Base-by-base conservation (phyloP, 2,329 filamentous ascomycete genomes). In the Atkinsonella texensis region DNA sequence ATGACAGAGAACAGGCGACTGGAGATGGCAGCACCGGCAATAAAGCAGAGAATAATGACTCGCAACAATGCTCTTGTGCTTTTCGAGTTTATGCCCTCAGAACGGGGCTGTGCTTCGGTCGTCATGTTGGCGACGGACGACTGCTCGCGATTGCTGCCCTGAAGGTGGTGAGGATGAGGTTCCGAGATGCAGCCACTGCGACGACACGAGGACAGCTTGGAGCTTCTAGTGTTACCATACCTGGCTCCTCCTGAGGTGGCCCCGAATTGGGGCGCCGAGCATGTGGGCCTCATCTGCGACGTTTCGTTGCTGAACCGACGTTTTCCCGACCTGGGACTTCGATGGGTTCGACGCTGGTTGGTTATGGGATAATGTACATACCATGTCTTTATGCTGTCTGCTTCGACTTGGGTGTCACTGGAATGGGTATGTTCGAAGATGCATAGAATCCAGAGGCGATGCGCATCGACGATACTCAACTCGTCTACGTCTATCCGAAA, bases 1-100 rank as follows among this genome's bases (percentile, higher is more conserved):
- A 98, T 97, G 59, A 98, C 93, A 64, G 89, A 96, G 79, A 98
- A 98, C 60, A 98, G 77, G 71, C 93, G 88, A 71, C 90, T 95
- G 59, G 90, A 82, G 65, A 97, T 81, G 59, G 91, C 89, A 56
- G 93, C 90, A 53, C 81, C 89, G 58, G 93, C 93, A 70, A 98
- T 96, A 65, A 91, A 81, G 64, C 77, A 79, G 62, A 98, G 82
- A 72, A 98, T 98, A 64, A 94, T 78, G 61, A 96, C 82, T 66
- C 90, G 84, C 58, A 98, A 76, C 63, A 97, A 72, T 58, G 88
- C 85, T 68, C 90, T 83, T 56, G 88, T 87, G 69, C 83, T 96
- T 70, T 84, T 80, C 61, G 84, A 87, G 66, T 82, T 84, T 68
- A 87, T 86, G 74, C 87, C 83, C 66, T 89, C 79, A 66, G 93